These are phyloP conservation scores for Dictyostelium purpureum DNA, from an alignment of 78 protist genomes.

Conservation along the genomic window DNA sequence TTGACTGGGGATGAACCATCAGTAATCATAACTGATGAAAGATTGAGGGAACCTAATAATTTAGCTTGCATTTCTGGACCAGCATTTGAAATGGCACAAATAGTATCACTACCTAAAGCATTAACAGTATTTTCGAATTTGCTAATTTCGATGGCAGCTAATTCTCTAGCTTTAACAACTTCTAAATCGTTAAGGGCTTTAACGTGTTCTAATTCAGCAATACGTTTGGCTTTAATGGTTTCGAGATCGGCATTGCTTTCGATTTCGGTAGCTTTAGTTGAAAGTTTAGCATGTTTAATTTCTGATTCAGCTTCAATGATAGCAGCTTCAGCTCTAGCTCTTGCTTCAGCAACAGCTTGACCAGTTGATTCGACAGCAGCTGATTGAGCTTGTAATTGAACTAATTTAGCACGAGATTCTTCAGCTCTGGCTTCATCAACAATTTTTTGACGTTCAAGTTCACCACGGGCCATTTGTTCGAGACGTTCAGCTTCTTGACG, in stretches of 20 bases:
- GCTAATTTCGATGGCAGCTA: constrained; percentile 79
- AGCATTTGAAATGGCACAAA: constrained; percentile 87
- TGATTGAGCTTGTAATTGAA: constrained; percentile 87
- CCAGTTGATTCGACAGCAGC: constrained; percentile 89
- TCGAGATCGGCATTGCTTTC: constrained; percentile 67
- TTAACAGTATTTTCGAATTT: constrained; percentile 69
- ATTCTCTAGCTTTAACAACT: constrained; percentile 29
- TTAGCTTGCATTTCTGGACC: constrained; percentile 91
- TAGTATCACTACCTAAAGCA: constrained; percentile 87
- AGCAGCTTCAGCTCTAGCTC: constrained; percentile 86
- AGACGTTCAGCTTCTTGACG: constrained; percentile 89
- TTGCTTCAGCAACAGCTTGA: constrained; percentile 88
- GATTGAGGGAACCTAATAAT: constrained; percentile 83
- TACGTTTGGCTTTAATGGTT: constrained; percentile 17
- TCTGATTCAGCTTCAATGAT: constrained; percentile 82
- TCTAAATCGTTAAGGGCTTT: constrained; percentile 66
- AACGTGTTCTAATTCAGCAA: constrained; percentile 74
- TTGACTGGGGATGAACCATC: constrained; percentile 90
- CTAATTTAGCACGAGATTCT: constrained; percentile 71
- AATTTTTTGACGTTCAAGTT: constrained; percentile 88
- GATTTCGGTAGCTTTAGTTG: constrained; percentile 73
- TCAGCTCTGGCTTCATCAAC: constrained; percentile 85
- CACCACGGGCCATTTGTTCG: constrained; percentile 91
- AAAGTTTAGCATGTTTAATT: constrained; percentile 83
- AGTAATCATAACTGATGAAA: constrained; percentile 85